Percentiles rank a stretch among this genome's conserved stretches.
Conservation (phyloP, 2,329 filamentous ascomycete genomes). For the Cordyceps cateniannulata region DNA sequence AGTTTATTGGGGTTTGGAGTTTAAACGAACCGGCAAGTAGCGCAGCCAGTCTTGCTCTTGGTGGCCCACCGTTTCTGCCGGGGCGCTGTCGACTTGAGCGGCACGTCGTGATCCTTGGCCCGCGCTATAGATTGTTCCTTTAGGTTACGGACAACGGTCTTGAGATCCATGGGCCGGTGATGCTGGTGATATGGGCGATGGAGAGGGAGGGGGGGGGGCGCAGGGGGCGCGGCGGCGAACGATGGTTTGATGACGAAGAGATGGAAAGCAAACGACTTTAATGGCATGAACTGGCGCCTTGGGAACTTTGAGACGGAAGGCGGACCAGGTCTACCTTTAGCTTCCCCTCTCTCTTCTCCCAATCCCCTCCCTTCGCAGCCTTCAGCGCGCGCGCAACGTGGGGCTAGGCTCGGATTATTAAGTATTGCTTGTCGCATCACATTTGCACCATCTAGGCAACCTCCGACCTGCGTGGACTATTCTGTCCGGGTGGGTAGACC, state of each 20-base stretch:
- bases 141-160: constrained; percentile 4
- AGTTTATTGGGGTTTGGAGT: neutral
- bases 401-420: neutral
- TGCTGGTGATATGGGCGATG: neutral
- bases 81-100: constrained; percentile 2
- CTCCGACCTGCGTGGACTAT: neutral
- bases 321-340: neutral
- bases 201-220: neutral
- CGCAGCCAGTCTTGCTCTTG: constrained; percentile 12
- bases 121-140: constrained; percentile 2
- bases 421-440: neutral
- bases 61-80: constrained; percentile 13
- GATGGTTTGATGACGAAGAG: neutral
- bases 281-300: neutral
- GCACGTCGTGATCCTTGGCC: constrained; percentile 1
- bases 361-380: neutral
- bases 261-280: neutral
- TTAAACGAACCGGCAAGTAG: constrained; percentile 13
- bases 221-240: neutral
- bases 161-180: constrained; percentile 8
- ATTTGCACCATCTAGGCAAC: neutral
- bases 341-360: neutral
- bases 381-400: neutral
- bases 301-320: neutral
- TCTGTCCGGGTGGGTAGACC: neutral